Percentiles rank a stretch among this genome's conserved stretches.
These are phyloP conservation scores for Alopecurus myosuroides DNA, from an alignment of 176 grass and related monocot genomes.

Conservation along the genomic window DNA sequence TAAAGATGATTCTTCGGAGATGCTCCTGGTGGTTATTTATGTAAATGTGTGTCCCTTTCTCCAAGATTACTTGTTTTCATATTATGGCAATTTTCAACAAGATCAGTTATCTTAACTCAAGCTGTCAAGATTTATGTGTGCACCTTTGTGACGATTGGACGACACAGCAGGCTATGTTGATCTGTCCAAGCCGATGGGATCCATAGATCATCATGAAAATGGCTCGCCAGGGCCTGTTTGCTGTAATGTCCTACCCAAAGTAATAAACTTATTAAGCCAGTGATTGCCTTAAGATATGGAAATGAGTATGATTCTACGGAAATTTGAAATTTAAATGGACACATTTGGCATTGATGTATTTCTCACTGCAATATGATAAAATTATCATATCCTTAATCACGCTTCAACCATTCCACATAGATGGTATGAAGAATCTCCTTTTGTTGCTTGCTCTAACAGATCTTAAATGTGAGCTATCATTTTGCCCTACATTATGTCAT, in stretches of 20 bases:
- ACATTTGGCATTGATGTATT: no score
- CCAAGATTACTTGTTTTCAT: background rate
- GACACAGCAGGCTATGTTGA: background rate
- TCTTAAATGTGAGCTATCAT: no score
- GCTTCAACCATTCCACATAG: no score
- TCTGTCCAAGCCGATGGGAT: background rate
- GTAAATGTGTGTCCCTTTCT: background rate
- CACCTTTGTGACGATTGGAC: background rate
- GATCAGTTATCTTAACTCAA: background rate
- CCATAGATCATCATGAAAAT: background rate
- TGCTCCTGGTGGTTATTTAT: background rate
- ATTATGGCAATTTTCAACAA: background rate
- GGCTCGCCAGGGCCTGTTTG: background rate
- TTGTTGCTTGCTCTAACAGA: no score
- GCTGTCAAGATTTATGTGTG: background rate
- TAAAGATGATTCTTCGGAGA: background rate
- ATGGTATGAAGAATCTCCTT: no score
- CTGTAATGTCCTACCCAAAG: background rate
- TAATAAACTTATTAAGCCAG: background rate
- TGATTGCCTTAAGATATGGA: background rate
- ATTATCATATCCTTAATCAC: no score
- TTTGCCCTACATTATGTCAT: no score
- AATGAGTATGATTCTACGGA: background rate
- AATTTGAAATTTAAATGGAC: background rate
- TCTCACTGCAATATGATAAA: no score